Evolutionary conservation across 345 rosid genomes (phyloP), one percentile per base, ranked within the genome.

Genomic region (Lepidium sativum): DNA sequence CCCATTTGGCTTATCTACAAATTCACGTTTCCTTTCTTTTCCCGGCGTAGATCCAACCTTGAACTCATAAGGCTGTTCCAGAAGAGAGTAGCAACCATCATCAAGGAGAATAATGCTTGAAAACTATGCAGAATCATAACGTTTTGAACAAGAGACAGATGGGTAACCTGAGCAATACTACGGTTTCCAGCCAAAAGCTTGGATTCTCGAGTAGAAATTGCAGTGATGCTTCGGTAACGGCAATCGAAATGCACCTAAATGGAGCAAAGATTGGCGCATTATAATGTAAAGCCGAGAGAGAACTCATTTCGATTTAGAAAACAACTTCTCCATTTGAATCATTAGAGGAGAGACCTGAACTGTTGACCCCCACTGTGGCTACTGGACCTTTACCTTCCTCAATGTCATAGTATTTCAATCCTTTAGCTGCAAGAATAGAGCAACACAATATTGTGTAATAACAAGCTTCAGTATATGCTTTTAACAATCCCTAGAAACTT

Each of bases 111-210:
- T 9, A 45, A 11, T 43, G 17, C 20, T 49, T 2, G 10, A 13
- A 54, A 38, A 16, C 2, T 14, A 8, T 12, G 18, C 16, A 49
- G 34, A 40, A 31, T 39, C 65, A 34, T 11, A n/a, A 45, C 38
- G 6, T 71, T 56, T 56, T 38, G 9, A 41, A 41, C 2, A 27
- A 15, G 49, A 18, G 6, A 6, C 20, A 2, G 20, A 13, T 5
- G 35, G 13, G 34, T 40, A 55, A 88, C 96, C 95, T 89, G 94
- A n/a, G 96, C 80, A 56, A 89, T 89, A 50, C 68, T 81, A 27
- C 98, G 96, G 58, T 92, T 92, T 53, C 98, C 97, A 45, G 98
- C 89, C 58, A 89, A 67, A 50, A 92, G 92, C 81, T 92, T 92
- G 25, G 98, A 92, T 73, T 89, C 98, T 13, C 97, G 72, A 41